Base-by-base conservation (phyloP, 108 stramenopile species). In the Discostella stelligeroides region DNA sequence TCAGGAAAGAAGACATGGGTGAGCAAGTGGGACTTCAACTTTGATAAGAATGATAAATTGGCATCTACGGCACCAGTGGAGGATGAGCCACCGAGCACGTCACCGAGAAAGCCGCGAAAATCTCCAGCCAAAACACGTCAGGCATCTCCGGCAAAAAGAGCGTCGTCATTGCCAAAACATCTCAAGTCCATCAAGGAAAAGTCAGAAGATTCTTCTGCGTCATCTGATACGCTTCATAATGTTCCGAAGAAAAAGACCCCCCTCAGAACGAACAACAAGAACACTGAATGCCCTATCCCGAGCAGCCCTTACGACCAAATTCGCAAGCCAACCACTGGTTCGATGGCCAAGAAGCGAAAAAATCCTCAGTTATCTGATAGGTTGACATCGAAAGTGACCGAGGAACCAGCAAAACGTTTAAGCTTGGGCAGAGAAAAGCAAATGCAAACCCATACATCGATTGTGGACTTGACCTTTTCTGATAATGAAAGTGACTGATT, bases 401-500 rank as follows among this genome's bases (percentile, higher is more conserved):
- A 27, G 27, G 34, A 56, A 14, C 23, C 6, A 29, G 54, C 5
- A 0, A 11, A 13, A 1, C 54, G 25, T 25, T 10, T 18, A 18
- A 20, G 1, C 49, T 50, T 15, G 9, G 54, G 25, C 7, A 29
- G 54, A 15, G 54, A 56, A 56, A 56, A 56, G 37, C 55, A 3
- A 56, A 56, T 15, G 55, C 1, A 17, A 29, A 12, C 15, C 7
- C 15, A n/a, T 28, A 28, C 30, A 37, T 29, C 55, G 1, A 30
- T 56, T 21, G 60, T 72, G 45, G 71, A 72, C 42, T 63, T 72
- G 71, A 55, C 51, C 0, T 49, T 63, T 54, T 24, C 21, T 56
- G 71, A 72, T 40, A 60, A 29, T 27, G 69, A 70, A 41, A 61
- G 59, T 42, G 60, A 30, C 56, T 59, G 60, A 70, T 42, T 20